phyloP scores from a whole-genome alignment of 768 basidiomycete genomes.

The Amyloporia xantha region DNA sequence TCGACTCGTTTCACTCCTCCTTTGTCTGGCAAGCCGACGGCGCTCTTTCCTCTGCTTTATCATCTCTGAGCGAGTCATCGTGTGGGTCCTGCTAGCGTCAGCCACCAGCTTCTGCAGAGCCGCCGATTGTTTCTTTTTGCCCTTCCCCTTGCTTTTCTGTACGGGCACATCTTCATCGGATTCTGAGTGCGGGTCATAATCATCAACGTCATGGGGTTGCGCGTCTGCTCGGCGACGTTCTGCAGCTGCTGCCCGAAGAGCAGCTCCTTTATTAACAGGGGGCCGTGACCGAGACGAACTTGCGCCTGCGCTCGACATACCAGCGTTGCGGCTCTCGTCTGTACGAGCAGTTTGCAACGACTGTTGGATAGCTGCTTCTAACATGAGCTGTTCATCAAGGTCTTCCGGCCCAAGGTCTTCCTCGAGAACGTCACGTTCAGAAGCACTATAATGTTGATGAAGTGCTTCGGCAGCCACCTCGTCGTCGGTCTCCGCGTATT shows the following conservation, averaged over 20 bases:
- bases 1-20: constrained; percentile 27
- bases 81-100: constrained; percentile 24
- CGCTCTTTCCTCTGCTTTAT: constrained; percentile 18
- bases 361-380: constrained; percentile 47
- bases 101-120: constrained; percentile 6
- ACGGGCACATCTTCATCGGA: constrained; percentile 22
- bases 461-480: too few relatives aligned
- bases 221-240: constrained; percentile 40
- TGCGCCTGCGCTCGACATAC: constrained; percentile 28
- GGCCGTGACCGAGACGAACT: constrained; percentile 22
- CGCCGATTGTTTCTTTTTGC: constrained; percentile 25
- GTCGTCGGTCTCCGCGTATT: constrained; percentile 41
- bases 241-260: constrained; percentile 43
- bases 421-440: background rate
- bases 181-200: constrained; percentile 4
- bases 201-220: constrained; percentile 6
- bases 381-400: constrained; percentile 33
- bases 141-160: constrained; percentile 31
- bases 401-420: constrained; percentile 7
- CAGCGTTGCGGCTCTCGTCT: constrained; percentile 23
- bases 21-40: constrained; percentile 18
- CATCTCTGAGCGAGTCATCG: constrained; percentile 15
- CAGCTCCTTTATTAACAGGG: constrained; percentile 34
- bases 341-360: constrained; percentile 37
- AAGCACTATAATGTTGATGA: constrained; percentile 11